Percentiles rank a stretch among this genome's conserved stretches.
Evolutionary conservation across 2,329 filamentous ascomycete species (phyloP).

Genomic region (Scortechinia acanthostroma): DNA sequence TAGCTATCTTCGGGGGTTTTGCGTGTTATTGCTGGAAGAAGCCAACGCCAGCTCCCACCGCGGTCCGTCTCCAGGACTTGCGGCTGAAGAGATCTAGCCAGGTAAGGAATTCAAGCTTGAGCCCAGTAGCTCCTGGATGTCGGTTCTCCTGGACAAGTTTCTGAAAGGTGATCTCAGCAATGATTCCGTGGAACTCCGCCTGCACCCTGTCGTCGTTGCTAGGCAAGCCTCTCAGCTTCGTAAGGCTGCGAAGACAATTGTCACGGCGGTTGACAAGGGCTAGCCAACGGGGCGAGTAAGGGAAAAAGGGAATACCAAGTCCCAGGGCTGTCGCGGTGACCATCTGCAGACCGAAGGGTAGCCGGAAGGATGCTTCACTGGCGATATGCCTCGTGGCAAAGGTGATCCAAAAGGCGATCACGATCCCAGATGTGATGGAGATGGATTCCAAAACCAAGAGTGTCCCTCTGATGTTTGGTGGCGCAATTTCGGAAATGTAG

Average conservation of each 20-base stretch:
- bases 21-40: constrained; percentile 35
- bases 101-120: constrained; percentile 31
- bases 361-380: constrained; percentile 30
- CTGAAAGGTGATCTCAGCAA: constrained; percentile 37
- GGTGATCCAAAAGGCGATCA: constrained; percentile 43
- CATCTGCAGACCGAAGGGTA: constrained; percentile 37
- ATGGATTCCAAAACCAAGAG: constrained; percentile 39
- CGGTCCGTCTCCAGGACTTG: constrained; percentile 30
- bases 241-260: constrained; percentile 25
- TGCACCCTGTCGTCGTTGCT: constrained; percentile 30
- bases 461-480: constrained; percentile 25
- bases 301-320: constrained; percentile 31
- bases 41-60: constrained; percentile 26
- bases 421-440: constrained; percentile 39
- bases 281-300: constrained; percentile 35
- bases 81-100: constrained; percentile 37
- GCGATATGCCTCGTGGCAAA: constrained; percentile 37
- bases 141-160: constrained; percentile 25
- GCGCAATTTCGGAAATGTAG: constrained; percentile 22
- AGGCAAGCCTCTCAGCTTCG: constrained; percentile 29
- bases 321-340: constrained; percentile 26
- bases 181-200: constrained; percentile 37
- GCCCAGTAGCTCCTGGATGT: constrained; percentile 18
- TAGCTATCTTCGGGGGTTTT: not conserved
- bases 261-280: constrained; percentile 24